Percentiles rank a stretch among this genome's conserved stretches.
phyloP scores from a whole-genome alignment of 164 flowering plant genomes.

The Warburgia ugandensis region DNA sequence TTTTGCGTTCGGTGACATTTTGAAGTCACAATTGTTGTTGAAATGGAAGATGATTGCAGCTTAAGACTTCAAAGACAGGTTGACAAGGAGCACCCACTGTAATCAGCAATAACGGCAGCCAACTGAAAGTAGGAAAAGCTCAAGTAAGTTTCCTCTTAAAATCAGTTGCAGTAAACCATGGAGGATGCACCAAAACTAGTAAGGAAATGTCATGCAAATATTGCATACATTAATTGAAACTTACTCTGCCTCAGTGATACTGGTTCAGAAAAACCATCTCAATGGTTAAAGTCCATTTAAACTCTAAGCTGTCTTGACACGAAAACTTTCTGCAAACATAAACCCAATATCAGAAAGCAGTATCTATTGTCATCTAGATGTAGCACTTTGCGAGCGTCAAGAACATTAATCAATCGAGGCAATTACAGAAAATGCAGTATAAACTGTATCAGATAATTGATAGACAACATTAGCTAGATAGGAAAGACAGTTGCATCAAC shows the following conservation, averaged over 20 bases:
- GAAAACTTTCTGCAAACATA: constrained; percentile 22
- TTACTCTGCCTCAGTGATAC: constrained; percentile 15
- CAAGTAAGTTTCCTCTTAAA: not conserved
- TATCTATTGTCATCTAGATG: not conserved
- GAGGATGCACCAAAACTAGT: not conserved
- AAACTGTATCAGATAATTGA: not conserved
- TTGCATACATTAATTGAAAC: constrained; percentile 2
- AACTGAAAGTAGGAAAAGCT: constrained; percentile 17
- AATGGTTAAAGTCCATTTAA: constrained; percentile 15
- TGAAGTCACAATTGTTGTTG: constrained; percentile 7
- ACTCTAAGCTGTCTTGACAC: constrained; percentile 14
- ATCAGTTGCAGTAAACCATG: not conserved
- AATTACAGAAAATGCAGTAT: too few relatives aligned
- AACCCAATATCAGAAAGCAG: not conserved
- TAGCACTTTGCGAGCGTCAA: not conserved
- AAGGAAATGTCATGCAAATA: too few relatives aligned
- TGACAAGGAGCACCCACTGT: constrained; percentile 13
- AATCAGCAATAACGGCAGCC: constrained; percentile 13
- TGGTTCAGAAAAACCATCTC: constrained; percentile 15
- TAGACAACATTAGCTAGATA: not conserved
- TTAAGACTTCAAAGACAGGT: constrained; percentile 21
- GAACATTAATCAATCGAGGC: too few relatives aligned
- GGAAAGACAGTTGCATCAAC: not conserved
- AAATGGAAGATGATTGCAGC: constrained; percentile 28
- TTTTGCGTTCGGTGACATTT: not conserved